Evolutionary conservation across 305 asterid species (phyloP).

Genomic region (Fraxinus baroniana): DNA sequence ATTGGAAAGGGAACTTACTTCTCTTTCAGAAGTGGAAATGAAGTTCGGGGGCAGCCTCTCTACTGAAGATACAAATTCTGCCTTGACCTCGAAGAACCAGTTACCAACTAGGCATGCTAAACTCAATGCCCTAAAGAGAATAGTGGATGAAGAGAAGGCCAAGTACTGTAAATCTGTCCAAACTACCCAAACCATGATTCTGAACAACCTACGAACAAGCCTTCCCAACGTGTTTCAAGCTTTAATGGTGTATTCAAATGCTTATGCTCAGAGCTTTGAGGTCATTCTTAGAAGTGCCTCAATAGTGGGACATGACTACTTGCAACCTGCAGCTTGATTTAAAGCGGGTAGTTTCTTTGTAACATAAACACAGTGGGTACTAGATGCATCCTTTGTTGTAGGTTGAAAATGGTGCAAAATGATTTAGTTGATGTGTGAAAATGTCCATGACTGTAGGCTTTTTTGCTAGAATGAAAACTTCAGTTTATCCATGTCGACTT

Average conservation of each 20-base stretch:
- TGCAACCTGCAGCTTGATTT: conserved; percentile 23
- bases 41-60: conserved; percentile 43
- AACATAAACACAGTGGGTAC: not conserved
- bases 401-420: not conserved
- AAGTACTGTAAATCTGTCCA: conserved; percentile 45
- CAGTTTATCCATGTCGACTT: not conserved
- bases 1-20: conserved; percentile 45
- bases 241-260: conserved; percentile 46
- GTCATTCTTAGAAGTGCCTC: conserved; percentile 34
- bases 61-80: conserved; percentile 34
- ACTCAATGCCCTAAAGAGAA: conserved; percentile 49
- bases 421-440: not conserved
- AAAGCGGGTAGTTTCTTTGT: not conserved
- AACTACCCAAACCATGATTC: conserved; percentile 51
- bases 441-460: not conserved
- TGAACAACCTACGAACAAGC: conserved; percentile 57
- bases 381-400: not conserved
- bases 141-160: conserved; percentile 52
- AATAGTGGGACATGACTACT: conserved; percentile 31
- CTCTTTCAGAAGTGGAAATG: conserved; percentile 62
- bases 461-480: not conserved
- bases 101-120: conserved; percentile 47
- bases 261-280: conserved; percentile 51
- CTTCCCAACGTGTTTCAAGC: conserved; percentile 69
- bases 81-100: conserved; percentile 48